phyloP scores from a whole-genome alignment of 2,329 filamentous ascomycete genomes.

The Aspergillus felis region DNA sequence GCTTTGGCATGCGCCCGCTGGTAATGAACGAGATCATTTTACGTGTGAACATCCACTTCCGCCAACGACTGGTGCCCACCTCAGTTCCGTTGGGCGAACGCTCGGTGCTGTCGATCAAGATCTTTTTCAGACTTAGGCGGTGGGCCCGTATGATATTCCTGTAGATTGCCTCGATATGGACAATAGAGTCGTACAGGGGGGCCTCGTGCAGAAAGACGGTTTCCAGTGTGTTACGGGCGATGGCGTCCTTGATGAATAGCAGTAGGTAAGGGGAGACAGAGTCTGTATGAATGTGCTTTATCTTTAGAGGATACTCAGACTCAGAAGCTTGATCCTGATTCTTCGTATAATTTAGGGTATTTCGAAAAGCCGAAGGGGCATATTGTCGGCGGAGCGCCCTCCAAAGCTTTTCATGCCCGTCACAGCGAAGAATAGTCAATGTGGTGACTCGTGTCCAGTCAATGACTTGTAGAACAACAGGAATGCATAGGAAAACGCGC shows the following conservation, averaged over 20 bases:
- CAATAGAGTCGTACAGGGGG: constrained; percentile 50
- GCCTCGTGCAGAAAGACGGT: constrained; percentile 72
- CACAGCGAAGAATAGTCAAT: constrained; percentile 70
- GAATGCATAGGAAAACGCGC: constrained; percentile 67
- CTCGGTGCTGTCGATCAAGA: constrained; percentile 69
- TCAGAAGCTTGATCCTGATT: constrained; percentile 3
- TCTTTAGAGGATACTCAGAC: constrained; percentile 57
- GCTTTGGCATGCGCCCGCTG: constrained; percentile 67
- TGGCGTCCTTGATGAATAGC: constrained; percentile 69
- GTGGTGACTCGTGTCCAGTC: constrained; percentile 71
- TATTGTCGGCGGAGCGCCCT: constrained; percentile 64
- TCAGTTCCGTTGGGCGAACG: constrained; percentile 42
- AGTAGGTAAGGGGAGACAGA: constrained; percentile 65
- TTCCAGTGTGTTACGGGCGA: constrained; percentile 76
- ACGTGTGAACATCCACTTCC: constrained; percentile 66
- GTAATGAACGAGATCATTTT: constrained; percentile 71
- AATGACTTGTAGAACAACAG: constrained; percentile 65
- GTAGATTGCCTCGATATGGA: constrained; percentile 68
- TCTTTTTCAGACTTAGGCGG: constrained; percentile 63
- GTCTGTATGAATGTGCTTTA: constrained; percentile 75
- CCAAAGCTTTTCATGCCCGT: constrained; percentile 71
- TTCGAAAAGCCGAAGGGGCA: constrained; percentile 37
- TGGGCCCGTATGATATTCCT: constrained; percentile 67
- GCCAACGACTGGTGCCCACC: constrained; percentile 51
- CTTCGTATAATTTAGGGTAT: constrained; percentile 5